These are phyloP conservation scores for Periglandula ipomoeae DNA, from an alignment of 2,329 filamentous ascomycete species.

Conservation along the genomic window DNA sequence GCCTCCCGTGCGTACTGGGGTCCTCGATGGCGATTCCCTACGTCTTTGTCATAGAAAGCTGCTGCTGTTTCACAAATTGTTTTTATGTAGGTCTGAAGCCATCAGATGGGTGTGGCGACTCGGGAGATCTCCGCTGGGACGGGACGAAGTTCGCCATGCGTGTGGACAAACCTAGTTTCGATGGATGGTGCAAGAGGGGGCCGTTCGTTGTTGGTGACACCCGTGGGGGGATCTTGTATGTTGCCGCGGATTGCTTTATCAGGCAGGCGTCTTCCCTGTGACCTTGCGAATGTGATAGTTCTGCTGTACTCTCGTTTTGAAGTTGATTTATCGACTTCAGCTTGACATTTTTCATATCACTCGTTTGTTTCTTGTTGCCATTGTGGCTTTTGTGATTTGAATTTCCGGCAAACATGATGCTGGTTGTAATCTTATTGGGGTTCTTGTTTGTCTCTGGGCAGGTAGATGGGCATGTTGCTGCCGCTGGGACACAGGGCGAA, in stretches of 20 bases:
- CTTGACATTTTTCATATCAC: not conserved
- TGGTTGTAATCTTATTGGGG: not conserved
- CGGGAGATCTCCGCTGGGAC: too few species aligned
- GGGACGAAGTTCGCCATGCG: too few species aligned
- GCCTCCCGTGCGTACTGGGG: not conserved
- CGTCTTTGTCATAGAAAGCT: constrained; percentile 1
- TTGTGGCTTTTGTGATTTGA: too few species aligned
- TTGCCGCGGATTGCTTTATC: not conserved
- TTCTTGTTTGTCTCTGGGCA: not conserved
- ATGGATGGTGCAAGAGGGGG: not conserved
- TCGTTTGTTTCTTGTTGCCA: not conserved
- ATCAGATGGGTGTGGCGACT: too few species aligned
- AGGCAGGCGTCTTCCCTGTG: not conserved
- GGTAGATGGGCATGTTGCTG: not conserved
- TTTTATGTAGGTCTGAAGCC: not conserved
- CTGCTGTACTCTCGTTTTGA: not conserved
- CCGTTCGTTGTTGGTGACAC: not conserved
- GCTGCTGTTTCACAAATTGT: not conserved
- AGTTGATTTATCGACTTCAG: not conserved
- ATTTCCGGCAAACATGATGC: not conserved
- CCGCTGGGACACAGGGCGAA: not conserved
- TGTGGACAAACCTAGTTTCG: too few species aligned
- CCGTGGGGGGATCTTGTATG: not conserved
- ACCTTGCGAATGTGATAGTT: not conserved
- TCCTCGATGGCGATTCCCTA: not conserved